Percentiles rank a stretch among this genome's conserved stretches.
Evolutionary conservation across 1,284 basidiomycete species (phyloP).

Genomic region (Ustanciosporium gigantosporum): DNA sequence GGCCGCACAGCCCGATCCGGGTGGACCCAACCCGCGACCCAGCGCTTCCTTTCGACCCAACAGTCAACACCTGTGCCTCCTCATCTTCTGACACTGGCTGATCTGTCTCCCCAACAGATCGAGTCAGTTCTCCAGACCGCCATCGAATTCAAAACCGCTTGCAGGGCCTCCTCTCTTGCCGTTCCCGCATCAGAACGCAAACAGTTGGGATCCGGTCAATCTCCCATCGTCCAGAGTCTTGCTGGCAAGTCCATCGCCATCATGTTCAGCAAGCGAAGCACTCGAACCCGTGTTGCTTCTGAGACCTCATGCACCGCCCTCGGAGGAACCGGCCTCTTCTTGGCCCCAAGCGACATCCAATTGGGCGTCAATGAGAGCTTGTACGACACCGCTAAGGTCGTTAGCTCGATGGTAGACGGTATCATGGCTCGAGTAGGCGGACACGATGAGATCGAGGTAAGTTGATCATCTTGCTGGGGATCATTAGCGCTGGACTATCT

Average conservation of each 20-base stretch:
- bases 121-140: slow-evolving; percentile 69
- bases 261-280: slow-evolving; percentile 89
- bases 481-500: neutral
- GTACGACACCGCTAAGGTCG: slow-evolving; percentile 77
- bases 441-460: slow-evolving; percentile 84
- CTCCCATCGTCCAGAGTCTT: slow-evolving; percentile 66
- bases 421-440: slow-evolving; percentile 94
- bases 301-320: slow-evolving; percentile 68
- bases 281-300: slow-evolving; percentile 84
- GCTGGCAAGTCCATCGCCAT: slow-evolving; percentile 82
- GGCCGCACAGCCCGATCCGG: too few relatives aligned
- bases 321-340: slow-evolving; percentile 82
- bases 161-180: slow-evolving; percentile 66
- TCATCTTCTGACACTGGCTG: slow-evolving; percentile 76
- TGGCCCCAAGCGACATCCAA: slow-evolving; percentile 90
- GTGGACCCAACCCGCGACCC: too few relatives aligned
- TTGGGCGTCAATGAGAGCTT: slow-evolving; percentile 91
- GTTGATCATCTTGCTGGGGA: neutral
- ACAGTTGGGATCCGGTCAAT: slow-evolving; percentile 21
- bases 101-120: slow-evolving; percentile 75
- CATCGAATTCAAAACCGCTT: slow-evolving; percentile 67
- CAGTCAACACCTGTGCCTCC: slow-evolving; percentile 11
- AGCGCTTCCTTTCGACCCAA: slow-evolving; percentile 23
- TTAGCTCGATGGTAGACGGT: slow-evolving; percentile 93
- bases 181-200: slow-evolving; percentile 20